Evolutionary conservation across 2,329 filamentous ascomycete species (phyloP), one percentile per base, ranked within the genome.

Genomic region (Ophiostoma australiae): DNA sequence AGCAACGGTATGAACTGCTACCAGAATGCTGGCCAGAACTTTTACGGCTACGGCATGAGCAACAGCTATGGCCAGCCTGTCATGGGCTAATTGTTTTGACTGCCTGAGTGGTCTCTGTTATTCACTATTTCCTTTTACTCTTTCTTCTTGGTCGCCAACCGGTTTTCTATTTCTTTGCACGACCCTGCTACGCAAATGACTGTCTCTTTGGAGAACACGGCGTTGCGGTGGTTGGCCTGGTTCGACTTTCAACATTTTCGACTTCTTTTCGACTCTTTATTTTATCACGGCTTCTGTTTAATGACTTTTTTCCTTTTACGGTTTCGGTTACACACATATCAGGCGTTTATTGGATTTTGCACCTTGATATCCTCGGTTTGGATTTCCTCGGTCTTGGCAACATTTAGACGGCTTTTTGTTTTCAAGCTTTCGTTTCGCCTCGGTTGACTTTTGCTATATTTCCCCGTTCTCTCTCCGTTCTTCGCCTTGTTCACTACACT

Each of bases 41-140:
- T 66, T 7, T 66, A 66, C 20, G 35, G 63, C 15, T 35, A 66
- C 35, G 63, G 35, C 33, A 39, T 66, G 33, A 66, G 35, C 35
- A 66, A 39, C 70, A 79, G 77, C 61, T 87, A 86, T 71, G 81
- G 83, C 37, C 86, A 87, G 76, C 79, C 86, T 17, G 86, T 88
- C 20, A 83, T 87, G 77, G 85, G 86, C 70, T 86, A 70, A 41
- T 4, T 8, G 52, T 20, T 48, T n/a, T 48, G 17, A n/a, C 17
- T 8, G 44, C 17, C 11, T 48, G 44, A 48, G 15, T 39, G 37
- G 37, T 37, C 23, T 41, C 41, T 31, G 27, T 31, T 31, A 31
- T 48, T 31, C 27, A 7, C 11, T 27, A 31, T 61, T 23, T 63
- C 23, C 31, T 23, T 37, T 6, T 37, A 27, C 20, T 39, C n/a